Conservation (phyloP, 805 yeast genomes). For the Jamesozyma rosinii region DNA sequence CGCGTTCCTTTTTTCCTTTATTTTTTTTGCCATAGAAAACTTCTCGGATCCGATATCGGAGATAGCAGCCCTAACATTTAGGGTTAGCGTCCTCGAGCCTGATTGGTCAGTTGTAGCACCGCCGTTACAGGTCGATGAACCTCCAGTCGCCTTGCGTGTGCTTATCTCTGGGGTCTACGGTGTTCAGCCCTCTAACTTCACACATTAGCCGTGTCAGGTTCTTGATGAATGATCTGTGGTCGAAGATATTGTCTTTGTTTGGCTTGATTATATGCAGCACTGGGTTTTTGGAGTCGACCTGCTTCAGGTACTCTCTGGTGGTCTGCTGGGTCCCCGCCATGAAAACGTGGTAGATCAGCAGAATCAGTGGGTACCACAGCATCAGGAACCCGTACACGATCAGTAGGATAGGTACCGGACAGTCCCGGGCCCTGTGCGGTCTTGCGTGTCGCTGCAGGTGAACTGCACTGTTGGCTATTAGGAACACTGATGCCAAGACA, state of each 20-base stretch:
- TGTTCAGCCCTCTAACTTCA: constrained; percentile 34
- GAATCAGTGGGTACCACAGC: constrained; percentile 46
- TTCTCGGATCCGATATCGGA: neutral
- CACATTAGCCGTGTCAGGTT: constrained; percentile 31
- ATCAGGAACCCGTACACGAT: constrained; percentile 40
- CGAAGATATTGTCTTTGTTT: constrained; percentile 32
- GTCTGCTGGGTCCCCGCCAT: constrained; percentile 52
- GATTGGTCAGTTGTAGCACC: neutral
- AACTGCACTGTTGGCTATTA: constrained; percentile 18
- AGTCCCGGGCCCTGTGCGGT: constrained; percentile 4
- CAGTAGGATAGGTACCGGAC: constrained; percentile 43
- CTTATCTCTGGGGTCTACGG: constrained; percentile 26
- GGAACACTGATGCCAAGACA: constrained; percentile 24
- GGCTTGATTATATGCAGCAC: constrained; percentile 18
- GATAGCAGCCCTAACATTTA: no score
- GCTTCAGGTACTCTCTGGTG: constrained; percentile 61
- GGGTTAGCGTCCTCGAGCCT: neutral
- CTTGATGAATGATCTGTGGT: constrained; percentile 21
- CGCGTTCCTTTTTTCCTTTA: neutral
- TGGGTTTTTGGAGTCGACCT: constrained; percentile 32
- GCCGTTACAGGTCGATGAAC: constrained; percentile 6
- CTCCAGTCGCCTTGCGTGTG: constrained; percentile 34
- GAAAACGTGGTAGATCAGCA: constrained; percentile 46
- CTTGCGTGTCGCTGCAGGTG: constrained; percentile 13
- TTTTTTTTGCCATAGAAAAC: no score